phyloP scores from a whole-genome alignment of 331 rosid species.

The Erythrophleum ivorense region DNA sequence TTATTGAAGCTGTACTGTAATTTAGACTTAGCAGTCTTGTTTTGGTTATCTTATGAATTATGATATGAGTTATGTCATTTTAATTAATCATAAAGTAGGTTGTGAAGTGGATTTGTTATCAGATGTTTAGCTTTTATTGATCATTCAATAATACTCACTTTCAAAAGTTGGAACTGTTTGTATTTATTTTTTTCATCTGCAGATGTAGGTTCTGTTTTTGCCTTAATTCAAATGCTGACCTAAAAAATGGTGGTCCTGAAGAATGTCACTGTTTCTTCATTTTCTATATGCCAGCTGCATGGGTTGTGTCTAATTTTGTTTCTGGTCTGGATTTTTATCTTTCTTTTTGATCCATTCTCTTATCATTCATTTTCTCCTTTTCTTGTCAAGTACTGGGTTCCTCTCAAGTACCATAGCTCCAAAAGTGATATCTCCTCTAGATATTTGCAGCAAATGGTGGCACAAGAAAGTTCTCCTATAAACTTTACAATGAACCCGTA shows the following conservation, averaged over 20 bases:
- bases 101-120: background rate
- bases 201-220: slow-evolving; percentile 5
- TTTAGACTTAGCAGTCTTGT: slow-evolving; percentile 23
- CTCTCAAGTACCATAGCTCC: slow-evolving; percentile 81
- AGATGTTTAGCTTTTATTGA: background rate
- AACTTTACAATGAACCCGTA: slow-evolving; percentile 81
- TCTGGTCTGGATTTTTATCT: background rate
- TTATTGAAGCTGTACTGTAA: slow-evolving; percentile 5
- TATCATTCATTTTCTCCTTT: slow-evolving; percentile 30
- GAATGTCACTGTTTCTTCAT: background rate
- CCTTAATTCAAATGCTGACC: slow-evolving; percentile 7
- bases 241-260: slow-evolving; percentile 1
- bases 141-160: background rate
- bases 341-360: slow-evolving; percentile 5
- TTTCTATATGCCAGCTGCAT: background rate
- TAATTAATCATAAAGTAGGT: slow-evolving; percentile 11
- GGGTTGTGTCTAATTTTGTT: too few relatives aligned
- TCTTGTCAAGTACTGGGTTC: slow-evolving; percentile 71
- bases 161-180: background rate
- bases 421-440: slow-evolving; percentile 71
- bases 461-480: slow-evolving; percentile 61
- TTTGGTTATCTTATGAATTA: slow-evolving; percentile 30
- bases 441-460: slow-evolving; percentile 72
- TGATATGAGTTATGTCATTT: slow-evolving; percentile 20
- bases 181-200: background rate